Conservation (phyloP, 108 stramenopile genomes). For the Nitzschia sp. region DNA sequence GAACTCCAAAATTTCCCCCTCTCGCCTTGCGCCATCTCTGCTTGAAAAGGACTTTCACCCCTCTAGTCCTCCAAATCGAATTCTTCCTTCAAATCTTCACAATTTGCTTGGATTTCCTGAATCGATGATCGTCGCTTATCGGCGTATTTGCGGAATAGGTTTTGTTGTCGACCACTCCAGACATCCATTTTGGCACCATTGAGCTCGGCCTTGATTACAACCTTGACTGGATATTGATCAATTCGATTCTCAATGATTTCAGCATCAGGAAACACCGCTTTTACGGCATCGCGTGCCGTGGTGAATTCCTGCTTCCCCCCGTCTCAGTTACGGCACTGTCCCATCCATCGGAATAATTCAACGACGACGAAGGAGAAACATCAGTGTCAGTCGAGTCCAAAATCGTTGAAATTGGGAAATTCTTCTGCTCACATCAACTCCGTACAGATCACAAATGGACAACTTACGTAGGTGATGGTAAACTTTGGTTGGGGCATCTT, state of each 20-base stretch:
- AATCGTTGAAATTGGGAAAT: background rate
- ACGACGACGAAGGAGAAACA: background rate
- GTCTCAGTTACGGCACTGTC: slow-evolving; percentile 63
- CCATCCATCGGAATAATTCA: background rate
- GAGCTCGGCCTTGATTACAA: slow-evolving; percentile 32
- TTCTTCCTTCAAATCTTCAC: slow-evolving; percentile 25
- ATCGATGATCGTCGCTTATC: slow-evolving; percentile 32
- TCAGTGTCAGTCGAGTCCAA: no score
- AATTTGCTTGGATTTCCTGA: slow-evolving; percentile 24
- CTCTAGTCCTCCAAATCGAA: slow-evolving; percentile 17
- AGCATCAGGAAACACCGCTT: slow-evolving; percentile 44
- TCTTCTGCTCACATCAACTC: background rate
- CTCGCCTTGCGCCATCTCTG: background rate
- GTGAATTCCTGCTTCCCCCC: slow-evolving; percentile 57
- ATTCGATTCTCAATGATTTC: slow-evolving; percentile 39
- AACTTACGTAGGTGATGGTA: slow-evolving; percentile 41
- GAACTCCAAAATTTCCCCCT: no score
- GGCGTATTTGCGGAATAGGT: slow-evolving; percentile 52
- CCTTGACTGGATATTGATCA: slow-evolving; percentile 52
- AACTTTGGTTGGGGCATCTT: slow-evolving; percentile 22
- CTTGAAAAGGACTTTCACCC: background rate
- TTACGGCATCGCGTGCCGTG: slow-evolving; percentile 42
- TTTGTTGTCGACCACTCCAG: slow-evolving; percentile 51
- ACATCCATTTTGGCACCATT: slow-evolving; percentile 28
- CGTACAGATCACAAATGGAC: background rate